Base-by-base conservation (phyloP, 2,329 filamentous ascomycete genomes). In the Neoascochyta sp. region DNA sequence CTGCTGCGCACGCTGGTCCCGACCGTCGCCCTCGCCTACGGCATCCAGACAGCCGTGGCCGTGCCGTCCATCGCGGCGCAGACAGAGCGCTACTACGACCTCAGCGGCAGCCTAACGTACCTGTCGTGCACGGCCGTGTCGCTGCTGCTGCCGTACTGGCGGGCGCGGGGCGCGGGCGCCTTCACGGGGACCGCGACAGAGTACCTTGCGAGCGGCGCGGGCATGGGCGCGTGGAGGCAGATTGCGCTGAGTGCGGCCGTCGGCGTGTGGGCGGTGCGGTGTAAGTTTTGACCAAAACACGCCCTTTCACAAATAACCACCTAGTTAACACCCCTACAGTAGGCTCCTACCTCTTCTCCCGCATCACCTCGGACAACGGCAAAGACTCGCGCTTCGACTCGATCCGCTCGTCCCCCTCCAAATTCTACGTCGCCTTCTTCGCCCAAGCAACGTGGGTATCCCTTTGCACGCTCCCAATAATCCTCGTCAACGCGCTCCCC, bases 401-500 rank as follows among this genome's bases (percentile, higher is more conserved):
- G 9, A 76, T 77, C 54, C 72, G 74, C 36, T 62, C 52, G 16
- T 70, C 67, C 0, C 68, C 73, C 0, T 57, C 69, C 2, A 75
- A 72, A 45, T 78, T 78, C 64, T 50, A 68, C 24, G 70, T 58
- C 24, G 73, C 73, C 4, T 78, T 76, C 60, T 64, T 74, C 45
- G 74, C 73, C 3, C 81, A 85, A 58, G 80, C 80, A 5, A 70
- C 73, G 0, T 85, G 80, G 81, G 77, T 84, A 2, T 76, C 76
- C 2, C 65, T 83, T n/a, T 80, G 76, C 54, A 66, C 81, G 4
- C 66, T 82, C 45, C 81, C 81, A 8, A 72, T 85, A 7, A 63
- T 83, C 5, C 73, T 78, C 3, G 51, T 83, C 32, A 84, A 83
- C 57, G 66, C 75, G 5, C 69, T 81, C 5, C 78, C 80, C 0